Base-by-base conservation (phyloP, 129 eudicot species). In the Ambrosia artemisiifolia region DNA sequence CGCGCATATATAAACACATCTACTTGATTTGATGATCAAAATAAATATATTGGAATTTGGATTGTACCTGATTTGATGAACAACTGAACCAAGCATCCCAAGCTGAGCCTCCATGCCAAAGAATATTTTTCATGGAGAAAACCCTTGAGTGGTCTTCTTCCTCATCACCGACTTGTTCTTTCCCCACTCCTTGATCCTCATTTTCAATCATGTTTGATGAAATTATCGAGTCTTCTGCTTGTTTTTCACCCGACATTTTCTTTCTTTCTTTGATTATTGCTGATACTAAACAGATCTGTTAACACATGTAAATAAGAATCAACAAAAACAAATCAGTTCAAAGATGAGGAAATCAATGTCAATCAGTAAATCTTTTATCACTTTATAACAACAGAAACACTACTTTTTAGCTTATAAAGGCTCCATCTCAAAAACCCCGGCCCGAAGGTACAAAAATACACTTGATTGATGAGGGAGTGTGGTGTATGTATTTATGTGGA, bases 81-180 rank as follows among this genome's bases (percentile, higher is more conserved):
- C 91, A 87, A 71, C 97, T 91, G 53, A 88, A 87, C 95, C 97
- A 91, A 72, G 97, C 95, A 84, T 88, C 97, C 82, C 90, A 91
- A 34, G 86, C 86, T 1, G 97, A 91, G 2, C 97, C 97, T 24
- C 97, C 97, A 67, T 91, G 85, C 97, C 97, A 91, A 11, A 87
- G 69, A 8, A 76, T 18, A 73, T 62, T 87, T 40, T 83, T 85
- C 84, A 92, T 53, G 67, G 81, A 83, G 69, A 89, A 87, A 72
- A 72, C 36, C 7, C 85, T 57, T 9, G 86, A 63, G 3, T 87
- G 83, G 8, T 86, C 86, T 64, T 81, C 94, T 24, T 67, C 84
- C n/a, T 40, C 44, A 1, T 6, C 44, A 6, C 2, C 44, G 2
- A 48, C 83, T n/a, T 50, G 72, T 2, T 19, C 79, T 75, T 53